Evolutionary conservation across 2,329 filamentous ascomycete genomes (phyloP).

Genomic region (Podosphaera xanthii): DNA sequence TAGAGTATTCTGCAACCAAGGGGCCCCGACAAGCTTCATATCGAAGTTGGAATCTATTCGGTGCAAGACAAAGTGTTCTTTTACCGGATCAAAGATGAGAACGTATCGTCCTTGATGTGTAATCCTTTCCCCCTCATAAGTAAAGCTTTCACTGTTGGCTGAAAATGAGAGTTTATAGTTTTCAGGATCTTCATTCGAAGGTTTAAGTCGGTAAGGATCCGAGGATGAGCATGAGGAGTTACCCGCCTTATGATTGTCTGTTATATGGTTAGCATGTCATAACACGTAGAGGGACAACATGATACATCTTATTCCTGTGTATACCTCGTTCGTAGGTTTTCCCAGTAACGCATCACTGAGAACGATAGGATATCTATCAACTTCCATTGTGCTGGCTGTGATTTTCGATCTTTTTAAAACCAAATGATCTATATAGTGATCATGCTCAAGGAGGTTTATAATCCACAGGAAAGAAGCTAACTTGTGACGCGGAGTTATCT

Average conservation of each 20-base stretch:
- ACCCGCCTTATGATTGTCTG: conserved; percentile 22
- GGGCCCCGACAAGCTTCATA: conserved; percentile 60
- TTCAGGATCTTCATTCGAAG: conserved; percentile 16
- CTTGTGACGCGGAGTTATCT: no score
- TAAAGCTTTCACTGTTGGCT: conserved; percentile 32
- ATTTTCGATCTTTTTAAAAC: no score
- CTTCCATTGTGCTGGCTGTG: conserved; percentile 24
- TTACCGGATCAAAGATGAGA: conserved; percentile 52
- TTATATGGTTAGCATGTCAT: conserved; percentile 4
- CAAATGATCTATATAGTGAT: no score
- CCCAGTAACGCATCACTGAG: conserved; percentile 37
- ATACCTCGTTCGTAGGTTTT: conserved; percentile 31
- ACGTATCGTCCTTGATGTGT: conserved; percentile 35
- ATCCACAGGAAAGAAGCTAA: no score
- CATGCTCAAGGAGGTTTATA: no score
- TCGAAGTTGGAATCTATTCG: conserved; percentile 60
- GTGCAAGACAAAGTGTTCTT: conserved; percentile 62
- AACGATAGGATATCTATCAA: conserved; percentile 38
- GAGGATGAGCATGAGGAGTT: conserved; percentile 24
- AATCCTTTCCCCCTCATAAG: conserved; percentile 35
- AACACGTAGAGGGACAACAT: conserved; percentile 9
- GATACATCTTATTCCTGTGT: conserved; percentile 37
- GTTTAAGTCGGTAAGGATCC: conserved; percentile 27
- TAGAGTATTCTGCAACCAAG: conserved; percentile 37
- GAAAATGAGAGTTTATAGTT: conserved; percentile 27